Percentiles rank a stretch among this genome's conserved stretches.
Conservation (phyloP, 169 alveolate species). For the Plasmodium billcollinsi region DNA sequence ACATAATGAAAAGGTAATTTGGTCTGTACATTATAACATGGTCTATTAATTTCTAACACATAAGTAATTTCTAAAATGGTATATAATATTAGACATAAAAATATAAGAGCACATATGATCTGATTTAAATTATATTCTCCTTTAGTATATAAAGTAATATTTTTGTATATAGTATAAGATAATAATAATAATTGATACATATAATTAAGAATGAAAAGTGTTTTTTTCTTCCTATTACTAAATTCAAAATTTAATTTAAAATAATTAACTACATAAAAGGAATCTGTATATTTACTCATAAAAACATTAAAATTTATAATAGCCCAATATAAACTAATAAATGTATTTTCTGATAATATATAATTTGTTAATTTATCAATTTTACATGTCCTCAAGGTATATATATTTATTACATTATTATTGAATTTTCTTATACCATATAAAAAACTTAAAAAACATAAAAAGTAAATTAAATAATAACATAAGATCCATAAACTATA, state of each 20-base stretch:
- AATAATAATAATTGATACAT: slow-evolving; percentile 46
- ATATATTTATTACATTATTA: slow-evolving; percentile 70
- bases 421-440: slow-evolving; percentile 70
- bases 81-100: slow-evolving; percentile 65
- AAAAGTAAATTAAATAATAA: slow-evolving; percentile 64
- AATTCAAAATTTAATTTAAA: slow-evolving; percentile 35
- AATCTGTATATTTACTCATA: slow-evolving; percentile 70
- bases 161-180: slow-evolving; percentile 41
- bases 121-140: slow-evolving; percentile 59
- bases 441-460: slow-evolving; percentile 66
- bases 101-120: slow-evolving; percentile 61
- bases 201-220: slow-evolving; percentile 43
- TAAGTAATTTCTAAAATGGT: slow-evolving; percentile 70
- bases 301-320: slow-evolving; percentile 69
- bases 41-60: slow-evolving; percentile 71
- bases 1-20: slow-evolving; percentile 49
- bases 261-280: slow-evolving; percentile 53
- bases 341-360: slow-evolving; percentile 69
- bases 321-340: slow-evolving; percentile 63
- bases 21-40: slow-evolving; percentile 31
- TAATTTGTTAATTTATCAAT: slow-evolving; percentile 49
- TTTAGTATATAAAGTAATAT: slow-evolving; percentile 33
- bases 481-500: slow-evolving; percentile 70
- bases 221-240: slow-evolving; percentile 34
- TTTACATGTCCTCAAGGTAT: slow-evolving; percentile 73